phyloP scores from a whole-genome alignment of 2,329 filamentous ascomycete species.

The Paraphaeosphaeria sporulosa region DNA sequence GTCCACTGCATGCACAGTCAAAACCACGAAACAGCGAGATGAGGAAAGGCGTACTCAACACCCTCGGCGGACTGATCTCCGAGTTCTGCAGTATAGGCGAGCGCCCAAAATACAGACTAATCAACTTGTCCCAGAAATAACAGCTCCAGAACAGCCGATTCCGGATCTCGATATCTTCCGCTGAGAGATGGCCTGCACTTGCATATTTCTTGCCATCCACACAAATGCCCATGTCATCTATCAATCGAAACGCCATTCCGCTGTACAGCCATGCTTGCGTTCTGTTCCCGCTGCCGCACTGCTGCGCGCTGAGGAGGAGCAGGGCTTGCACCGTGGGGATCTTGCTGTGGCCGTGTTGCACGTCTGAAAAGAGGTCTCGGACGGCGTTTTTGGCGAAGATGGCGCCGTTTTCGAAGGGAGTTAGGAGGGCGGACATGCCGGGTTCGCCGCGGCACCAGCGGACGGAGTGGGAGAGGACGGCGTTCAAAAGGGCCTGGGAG shows the following conservation, averaged over 20 bases:
- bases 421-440: constrained; percentile 18
- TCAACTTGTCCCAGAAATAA: constrained; percentile 25
- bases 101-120: constrained; percentile 22
- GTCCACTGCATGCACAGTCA: constrained; percentile 14
- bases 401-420: constrained; percentile 16
- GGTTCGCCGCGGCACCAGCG: constrained; percentile 22
- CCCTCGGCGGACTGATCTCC: constrained; percentile 18
- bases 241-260: constrained; percentile 23
- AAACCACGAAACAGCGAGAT: background rate
- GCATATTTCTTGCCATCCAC: constrained; percentile 20
- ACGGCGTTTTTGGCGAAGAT: constrained; percentile 15
- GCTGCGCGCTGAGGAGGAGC: constrained; percentile 20
- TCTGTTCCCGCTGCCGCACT: constrained; percentile 20
- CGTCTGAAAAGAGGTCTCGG: constrained; percentile 15
- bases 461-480: constrained; percentile 21
- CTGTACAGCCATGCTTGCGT: constrained; percentile 24
- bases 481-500: constrained; percentile 19
- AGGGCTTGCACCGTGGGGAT: constrained; percentile 21
- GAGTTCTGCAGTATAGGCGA: constrained; percentile 19
- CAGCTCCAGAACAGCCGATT: constrained; percentile 25
- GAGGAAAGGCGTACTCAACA: constrained; percentile 12
- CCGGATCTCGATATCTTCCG: constrained; percentile 22
- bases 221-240: constrained; percentile 23
- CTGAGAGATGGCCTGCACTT: constrained; percentile 16
- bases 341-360: constrained; percentile 17